Conservation (phyloP, 805 yeast species). For the Kurtzmaniella fragi region DNA sequence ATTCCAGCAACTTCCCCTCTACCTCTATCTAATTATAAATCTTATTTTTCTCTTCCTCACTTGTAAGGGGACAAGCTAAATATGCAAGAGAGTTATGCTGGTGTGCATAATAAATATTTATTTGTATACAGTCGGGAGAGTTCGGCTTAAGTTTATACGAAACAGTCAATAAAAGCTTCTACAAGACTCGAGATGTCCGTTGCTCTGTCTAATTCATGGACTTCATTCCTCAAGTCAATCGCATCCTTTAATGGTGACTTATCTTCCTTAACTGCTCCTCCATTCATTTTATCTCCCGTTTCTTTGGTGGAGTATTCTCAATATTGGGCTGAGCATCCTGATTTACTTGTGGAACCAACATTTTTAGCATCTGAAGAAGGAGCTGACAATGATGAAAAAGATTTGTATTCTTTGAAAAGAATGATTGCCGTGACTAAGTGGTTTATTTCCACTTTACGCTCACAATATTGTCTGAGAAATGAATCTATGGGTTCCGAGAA, state of each 20-base stretch:
- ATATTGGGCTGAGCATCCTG: constrained; percentile 94
- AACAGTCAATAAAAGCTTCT: no score
- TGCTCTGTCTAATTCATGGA: constrained; percentile 60
- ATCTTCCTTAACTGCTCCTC: constrained; percentile 94
- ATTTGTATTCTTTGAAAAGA: constrained; percentile 53
- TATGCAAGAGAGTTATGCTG: no score
- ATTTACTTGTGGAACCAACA: constrained; percentile 70
- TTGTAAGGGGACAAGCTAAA: no score
- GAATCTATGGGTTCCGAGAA: constrained; percentile 94
- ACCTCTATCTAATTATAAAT: no score
- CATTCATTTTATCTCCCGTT: constrained; percentile 87
- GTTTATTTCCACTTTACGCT: constrained; percentile 87
- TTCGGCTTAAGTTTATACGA: no score
- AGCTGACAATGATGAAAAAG: constrained; percentile 24
- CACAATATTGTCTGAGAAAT: constrained; percentile 90
- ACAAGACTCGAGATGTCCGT: constrained; percentile 13
- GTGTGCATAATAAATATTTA: no score
- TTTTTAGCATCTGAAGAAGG: constrained; percentile 41
- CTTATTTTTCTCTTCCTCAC: no score
- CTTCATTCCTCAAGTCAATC: constrained; percentile 82
- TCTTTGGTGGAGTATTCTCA: constrained; percentile 89
- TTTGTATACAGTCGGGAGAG: no score
- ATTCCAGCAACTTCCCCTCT: no score
- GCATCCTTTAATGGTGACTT: constrained; percentile 92
- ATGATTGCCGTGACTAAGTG: constrained; percentile 80